Conservation (phyloP, 129 eudicot genomes). For the Flaveria linearis region DNA sequence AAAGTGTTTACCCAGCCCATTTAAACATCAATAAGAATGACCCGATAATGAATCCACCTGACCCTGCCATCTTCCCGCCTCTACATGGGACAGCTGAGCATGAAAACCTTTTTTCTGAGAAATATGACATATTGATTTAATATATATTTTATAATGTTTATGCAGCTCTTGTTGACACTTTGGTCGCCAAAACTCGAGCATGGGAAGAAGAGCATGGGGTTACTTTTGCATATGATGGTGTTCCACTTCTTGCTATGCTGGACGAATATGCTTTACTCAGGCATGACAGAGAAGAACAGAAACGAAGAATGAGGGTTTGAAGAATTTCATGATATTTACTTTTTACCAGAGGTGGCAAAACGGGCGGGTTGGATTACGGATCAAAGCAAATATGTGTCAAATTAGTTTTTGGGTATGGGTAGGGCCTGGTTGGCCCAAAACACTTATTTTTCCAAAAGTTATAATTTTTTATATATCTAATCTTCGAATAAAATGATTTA, state of each 20-base stretch:
- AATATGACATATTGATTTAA: neutral
- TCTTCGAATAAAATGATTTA: neutral
- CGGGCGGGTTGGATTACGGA: neutral
- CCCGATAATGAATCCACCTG: neutral
- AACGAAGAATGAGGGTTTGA: conserved; percentile 86
- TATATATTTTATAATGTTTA: conserved; percentile 1
- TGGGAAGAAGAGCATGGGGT: conserved; percentile 94
- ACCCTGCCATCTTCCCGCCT: neutral
- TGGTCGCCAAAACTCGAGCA: conserved; percentile 80
- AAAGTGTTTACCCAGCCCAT: neutral
- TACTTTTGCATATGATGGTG: conserved; percentile 90
- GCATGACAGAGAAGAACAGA: conserved; percentile 96
- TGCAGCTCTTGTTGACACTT: conserved; percentile 86
- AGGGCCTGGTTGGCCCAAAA: neutral
- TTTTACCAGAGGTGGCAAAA: conserved; percentile 10
- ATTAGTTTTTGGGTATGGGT: neutral
- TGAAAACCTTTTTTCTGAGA: neutral
- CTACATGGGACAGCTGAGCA: neutral
- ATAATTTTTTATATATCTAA: too few species aligned
- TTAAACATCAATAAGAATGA: neutral
- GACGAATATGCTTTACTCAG: conserved; percentile 91
- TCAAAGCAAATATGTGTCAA: neutral
- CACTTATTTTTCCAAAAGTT: neutral
- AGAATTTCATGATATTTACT: neutral
- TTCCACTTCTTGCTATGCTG: conserved; percentile 96